A percentile compares a stretch with the other conserved stretches of the same genome.
phyloP scores from a whole-genome alignment of 257 asterid species.

The Striga asiatica region DNA sequence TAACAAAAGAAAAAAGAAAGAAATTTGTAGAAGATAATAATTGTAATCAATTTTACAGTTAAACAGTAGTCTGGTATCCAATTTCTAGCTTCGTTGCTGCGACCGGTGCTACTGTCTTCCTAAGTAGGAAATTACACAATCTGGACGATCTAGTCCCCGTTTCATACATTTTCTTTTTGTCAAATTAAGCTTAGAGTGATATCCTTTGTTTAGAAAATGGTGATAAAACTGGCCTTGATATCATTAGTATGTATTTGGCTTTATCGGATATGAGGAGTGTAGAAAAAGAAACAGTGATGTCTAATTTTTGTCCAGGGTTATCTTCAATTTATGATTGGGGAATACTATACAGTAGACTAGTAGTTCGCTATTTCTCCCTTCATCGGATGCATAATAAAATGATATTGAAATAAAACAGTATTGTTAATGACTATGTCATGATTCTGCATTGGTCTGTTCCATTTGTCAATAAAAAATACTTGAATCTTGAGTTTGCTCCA shows the following conservation, averaged over 20 bases:
- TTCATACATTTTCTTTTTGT: no score
- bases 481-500: neutral
- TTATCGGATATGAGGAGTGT: neutral
- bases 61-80: no score
- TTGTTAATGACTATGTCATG: neutral
- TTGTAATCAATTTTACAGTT: no score
- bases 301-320: neutral
- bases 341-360: constrained; percentile 10
- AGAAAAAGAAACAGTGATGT: neutral
- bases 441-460: no score
- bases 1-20: no score
- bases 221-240: neutral
- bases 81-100: no score
- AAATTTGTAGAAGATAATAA: no score
- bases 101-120: no score
- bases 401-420: neutral
- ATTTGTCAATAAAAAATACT: neutral
- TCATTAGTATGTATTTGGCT: neutral
- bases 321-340: neutral
- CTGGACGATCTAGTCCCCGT: no score
- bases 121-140: no score
- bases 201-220: neutral
- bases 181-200: neutral
- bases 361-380: neutral
- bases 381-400: neutral